A percentile compares a stretch with the other conserved stretches of the same genome.
Evolutionary conservation across 352 stramenopile species (phyloP).

Genomic region (Phytophthora crassamura): DNA sequence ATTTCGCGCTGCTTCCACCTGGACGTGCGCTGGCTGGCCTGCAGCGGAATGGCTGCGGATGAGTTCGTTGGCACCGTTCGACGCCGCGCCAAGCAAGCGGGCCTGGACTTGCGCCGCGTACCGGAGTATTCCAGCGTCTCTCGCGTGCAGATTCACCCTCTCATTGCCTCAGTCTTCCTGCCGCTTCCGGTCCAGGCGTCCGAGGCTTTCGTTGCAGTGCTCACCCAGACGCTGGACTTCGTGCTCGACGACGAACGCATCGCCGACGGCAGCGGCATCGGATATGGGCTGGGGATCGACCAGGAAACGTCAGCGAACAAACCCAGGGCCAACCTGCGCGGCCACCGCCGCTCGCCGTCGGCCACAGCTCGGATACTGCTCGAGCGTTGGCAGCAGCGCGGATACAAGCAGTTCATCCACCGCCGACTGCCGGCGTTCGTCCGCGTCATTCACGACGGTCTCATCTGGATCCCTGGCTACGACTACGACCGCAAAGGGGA

Average conservation of each 20-base stretch:
- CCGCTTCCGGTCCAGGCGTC: conserved; percentile 44
- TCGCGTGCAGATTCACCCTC: conserved; percentile 76
- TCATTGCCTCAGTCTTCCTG: conserved; percentile 72
- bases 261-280: conserved; percentile 67
- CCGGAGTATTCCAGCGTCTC: conserved; percentile 78
- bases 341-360: conserved; percentile 44
- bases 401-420: conserved; percentile 84
- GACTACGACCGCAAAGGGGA: conserved; percentile 73
- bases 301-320: conserved; percentile 42
- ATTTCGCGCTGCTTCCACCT: conserved; percentile 69
- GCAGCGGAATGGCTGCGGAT: conserved; percentile 74
- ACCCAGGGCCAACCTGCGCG: conserved; percentile 11
- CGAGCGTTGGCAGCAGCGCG: conserved; percentile 58
- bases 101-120: conserved; percentile 73
- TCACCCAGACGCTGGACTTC: conserved; percentile 62
- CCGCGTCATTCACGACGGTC: conserved; percentile 65
- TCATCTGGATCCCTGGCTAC: conserved; percentile 82
- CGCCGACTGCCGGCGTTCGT: conserved; percentile 71
- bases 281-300: conserved; percentile 71
- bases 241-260: conserved; percentile 76
- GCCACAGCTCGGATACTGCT: conserved; percentile 42
- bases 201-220: conserved; percentile 33
- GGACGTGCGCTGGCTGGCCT: conserved; percentile 82
- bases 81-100: conserved; percentile 70
- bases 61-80: conserved; percentile 75